Conservation (phyloP, 2,329 filamentous ascomycete species). For the Sporothrix euskadiensis region DNA sequence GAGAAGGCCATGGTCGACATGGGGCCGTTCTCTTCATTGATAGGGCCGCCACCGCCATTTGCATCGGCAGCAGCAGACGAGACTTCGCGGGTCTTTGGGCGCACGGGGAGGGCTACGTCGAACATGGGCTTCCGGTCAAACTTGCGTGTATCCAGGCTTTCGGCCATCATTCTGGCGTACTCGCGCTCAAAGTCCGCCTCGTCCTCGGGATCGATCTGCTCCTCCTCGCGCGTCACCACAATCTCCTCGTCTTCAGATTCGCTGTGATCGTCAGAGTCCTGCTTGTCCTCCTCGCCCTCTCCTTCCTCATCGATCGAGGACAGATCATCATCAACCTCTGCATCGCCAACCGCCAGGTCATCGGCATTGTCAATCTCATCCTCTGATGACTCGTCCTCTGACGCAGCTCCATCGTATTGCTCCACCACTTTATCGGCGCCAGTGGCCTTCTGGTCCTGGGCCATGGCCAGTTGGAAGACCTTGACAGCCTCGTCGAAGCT, state of each 20-base stretch:
- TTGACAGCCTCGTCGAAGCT: conserved; percentile 80
- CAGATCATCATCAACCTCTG: conserved; percentile 59
- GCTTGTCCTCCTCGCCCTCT: conserved; percentile 56
- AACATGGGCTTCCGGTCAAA: conserved; percentile 94
- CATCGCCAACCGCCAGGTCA: conserved; percentile 62
- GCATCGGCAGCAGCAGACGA: conserved; percentile 23
- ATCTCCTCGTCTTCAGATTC: conserved; percentile 85
- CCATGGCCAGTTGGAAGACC: conserved; percentile 82
- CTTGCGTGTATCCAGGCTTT: conserved; percentile 92
- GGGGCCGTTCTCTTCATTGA: background rate
- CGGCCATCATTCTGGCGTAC: conserved; percentile 97
- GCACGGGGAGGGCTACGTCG: conserved; percentile 95
- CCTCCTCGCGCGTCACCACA: conserved; percentile 85
- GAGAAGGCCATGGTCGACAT: conserved; percentile 93
- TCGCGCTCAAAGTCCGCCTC: conserved; percentile 98
- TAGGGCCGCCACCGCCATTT: background rate
- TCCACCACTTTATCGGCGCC: conserved; percentile 70
- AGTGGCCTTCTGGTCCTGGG: conserved; percentile 81
- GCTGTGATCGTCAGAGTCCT: conserved; percentile 55
- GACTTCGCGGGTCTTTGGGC: conserved; percentile 65
- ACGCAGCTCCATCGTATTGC: conserved; percentile 38
- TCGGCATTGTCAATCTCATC: conserved; percentile 72
- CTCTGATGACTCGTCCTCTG: conserved; percentile 72
- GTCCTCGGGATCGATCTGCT: conserved; percentile 86
- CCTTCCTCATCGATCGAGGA: conserved; percentile 62